A percentile compares a stretch with the other conserved stretches of the same genome.
phyloP scores from a whole-genome alignment of 768 basidiomycete genomes.

The Hericium erinaceus region DNA sequence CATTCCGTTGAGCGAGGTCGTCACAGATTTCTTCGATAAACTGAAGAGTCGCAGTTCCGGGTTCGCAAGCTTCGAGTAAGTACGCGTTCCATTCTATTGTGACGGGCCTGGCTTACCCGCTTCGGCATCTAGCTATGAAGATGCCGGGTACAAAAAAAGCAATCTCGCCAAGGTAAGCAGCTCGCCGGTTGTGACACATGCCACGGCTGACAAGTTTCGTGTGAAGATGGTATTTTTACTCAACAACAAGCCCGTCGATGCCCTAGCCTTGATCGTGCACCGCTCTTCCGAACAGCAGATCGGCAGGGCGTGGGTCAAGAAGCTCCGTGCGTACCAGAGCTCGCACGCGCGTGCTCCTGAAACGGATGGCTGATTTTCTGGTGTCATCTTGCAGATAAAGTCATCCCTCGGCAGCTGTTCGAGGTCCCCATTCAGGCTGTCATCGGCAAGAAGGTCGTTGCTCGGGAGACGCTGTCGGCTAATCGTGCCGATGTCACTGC shows the following conservation, averaged over 20 bases:
- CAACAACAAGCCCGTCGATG: conserved; percentile 86
- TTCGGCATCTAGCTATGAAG: conserved; percentile 65
- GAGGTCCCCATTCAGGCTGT: conserved; percentile 95
- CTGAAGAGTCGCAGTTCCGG: conserved; percentile 90
- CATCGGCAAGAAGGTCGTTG: conserved; percentile 78
- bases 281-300: conserved; percentile 65
- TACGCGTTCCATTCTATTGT: conserved; percentile 6
- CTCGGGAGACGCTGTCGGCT: conserved; percentile 82
- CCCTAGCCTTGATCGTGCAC: conserved; percentile 87
- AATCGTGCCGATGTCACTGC: conserved; percentile 89
- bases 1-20: conserved; percentile 87
- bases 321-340: conserved; percentile 62
- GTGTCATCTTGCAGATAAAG: conserved; percentile 49
- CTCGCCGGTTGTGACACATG: conserved; percentile 1
- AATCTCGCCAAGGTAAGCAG: conserved; percentile 52
- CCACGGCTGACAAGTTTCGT: conserved; percentile 27
- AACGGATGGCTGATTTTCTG: background rate
- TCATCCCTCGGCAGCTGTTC: conserved; percentile 87
- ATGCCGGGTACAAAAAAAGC: conserved; percentile 78
- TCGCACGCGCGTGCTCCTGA: background rate
- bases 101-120: background rate
- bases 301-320: conserved; percentile 82
- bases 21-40: conserved; percentile 91
- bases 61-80: conserved; percentile 87
- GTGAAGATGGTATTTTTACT: conserved; percentile 71